phyloP scores from a whole-genome alignment of 441 rosid genomes.

The Geranium incanum region DNA sequence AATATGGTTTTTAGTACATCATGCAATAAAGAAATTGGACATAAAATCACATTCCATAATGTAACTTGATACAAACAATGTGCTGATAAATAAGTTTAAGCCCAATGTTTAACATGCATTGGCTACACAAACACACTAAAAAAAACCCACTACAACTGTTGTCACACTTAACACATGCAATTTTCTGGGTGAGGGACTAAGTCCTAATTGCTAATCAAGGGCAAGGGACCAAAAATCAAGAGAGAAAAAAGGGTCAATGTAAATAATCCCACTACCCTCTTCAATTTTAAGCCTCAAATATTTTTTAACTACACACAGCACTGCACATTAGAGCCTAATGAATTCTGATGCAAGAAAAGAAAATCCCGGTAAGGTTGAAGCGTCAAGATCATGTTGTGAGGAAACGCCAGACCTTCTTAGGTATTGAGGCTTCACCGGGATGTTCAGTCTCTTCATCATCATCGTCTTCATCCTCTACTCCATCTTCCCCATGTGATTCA shows the following conservation, averaged over 20 bases:
- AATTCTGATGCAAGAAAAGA: background rate
- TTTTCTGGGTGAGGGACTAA: background rate
- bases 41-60: background rate
- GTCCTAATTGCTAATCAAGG: background rate
- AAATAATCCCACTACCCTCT: background rate
- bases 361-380: background rate
- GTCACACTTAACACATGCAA: background rate
- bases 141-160: background rate
- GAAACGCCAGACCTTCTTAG: slow-evolving; percentile 89
- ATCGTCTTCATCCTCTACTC: slow-evolving; percentile 36
- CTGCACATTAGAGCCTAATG: background rate
- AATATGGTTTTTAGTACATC: background rate
- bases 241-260: background rate
- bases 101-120: slow-evolving; percentile 4
- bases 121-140: background rate
- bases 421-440: slow-evolving; percentile 73
- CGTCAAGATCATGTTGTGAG: slow-evolving; percentile 47
- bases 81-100: background rate
- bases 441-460: slow-evolving; percentile 55
- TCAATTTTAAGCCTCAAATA: background rate
- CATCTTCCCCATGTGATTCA: slow-evolving; percentile 29
- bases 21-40: background rate
- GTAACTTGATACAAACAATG: background rate
- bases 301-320: background rate
- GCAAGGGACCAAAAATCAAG: background rate